These are phyloP conservation scores for Mucuna pruriens DNA, from an alignment of 306 rosid species.

Conservation along the genomic window DNA sequence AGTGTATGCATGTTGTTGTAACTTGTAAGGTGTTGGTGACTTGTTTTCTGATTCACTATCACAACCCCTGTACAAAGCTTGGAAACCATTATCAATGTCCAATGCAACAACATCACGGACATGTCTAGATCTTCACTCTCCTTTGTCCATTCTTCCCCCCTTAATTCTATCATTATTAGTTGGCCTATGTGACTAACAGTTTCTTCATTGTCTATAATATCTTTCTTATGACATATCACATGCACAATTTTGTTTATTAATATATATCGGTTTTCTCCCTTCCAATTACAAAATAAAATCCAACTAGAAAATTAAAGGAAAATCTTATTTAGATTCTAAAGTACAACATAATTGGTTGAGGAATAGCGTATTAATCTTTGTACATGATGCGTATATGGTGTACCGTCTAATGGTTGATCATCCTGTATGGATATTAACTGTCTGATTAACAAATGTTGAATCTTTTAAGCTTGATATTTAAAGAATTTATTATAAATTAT, in stretches of 20 bases:
- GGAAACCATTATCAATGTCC: slow-evolving; percentile 8
- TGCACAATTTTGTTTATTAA: neutral
- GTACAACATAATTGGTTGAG: neutral
- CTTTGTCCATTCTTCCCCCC: slow-evolving; percentile 26
- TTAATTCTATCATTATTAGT: slow-evolving; percentile 20
- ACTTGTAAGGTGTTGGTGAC: slow-evolving; percentile 12
- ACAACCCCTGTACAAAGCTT: neutral
- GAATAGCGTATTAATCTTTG: neutral
- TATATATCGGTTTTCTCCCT: neutral
- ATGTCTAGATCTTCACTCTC: slow-evolving; percentile 32
- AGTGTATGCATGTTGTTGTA: slow-evolving; percentile 30
- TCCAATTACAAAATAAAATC: too few species aligned
- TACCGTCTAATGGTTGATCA: too few species aligned
- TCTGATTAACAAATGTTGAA: too few species aligned
- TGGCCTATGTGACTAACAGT: slow-evolving; percentile 2
- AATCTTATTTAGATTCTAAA: neutral
- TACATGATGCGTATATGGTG: too few species aligned
- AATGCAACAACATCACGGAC: slow-evolving; percentile 10
- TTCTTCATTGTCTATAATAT: slow-evolving; percentile 14
- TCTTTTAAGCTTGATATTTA: too few species aligned
- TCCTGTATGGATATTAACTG: too few species aligned
- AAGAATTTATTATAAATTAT: too few species aligned
- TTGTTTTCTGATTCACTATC: slow-evolving; percentile 13
- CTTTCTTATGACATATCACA: slow-evolving; percentile 28
- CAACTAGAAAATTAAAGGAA: neutral